phyloP scores from a whole-genome alignment of 495 filamentous ascomycete species.

The Tuber magnatum region DNA sequence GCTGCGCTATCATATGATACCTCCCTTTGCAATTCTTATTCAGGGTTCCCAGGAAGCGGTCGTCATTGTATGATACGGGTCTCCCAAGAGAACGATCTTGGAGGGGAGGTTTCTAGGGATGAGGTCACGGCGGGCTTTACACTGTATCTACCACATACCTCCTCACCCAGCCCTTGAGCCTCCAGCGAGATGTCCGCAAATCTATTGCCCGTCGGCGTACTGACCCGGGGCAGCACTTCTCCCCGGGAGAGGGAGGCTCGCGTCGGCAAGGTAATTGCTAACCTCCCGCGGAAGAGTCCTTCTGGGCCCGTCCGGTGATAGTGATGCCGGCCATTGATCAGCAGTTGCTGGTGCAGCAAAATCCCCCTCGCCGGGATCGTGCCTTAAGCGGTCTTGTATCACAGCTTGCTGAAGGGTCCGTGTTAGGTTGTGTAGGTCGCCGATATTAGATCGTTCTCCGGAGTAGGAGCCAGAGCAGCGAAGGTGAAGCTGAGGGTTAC shows the following conservation, averaged over 20 bases:
- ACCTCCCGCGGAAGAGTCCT: slow-evolving; percentile 12
- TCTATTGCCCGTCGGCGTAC: background rate
- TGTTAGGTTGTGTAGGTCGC: no score
- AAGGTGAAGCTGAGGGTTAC: no score
- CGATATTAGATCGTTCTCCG: no score
- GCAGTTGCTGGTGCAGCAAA: no score
- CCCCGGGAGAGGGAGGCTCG: background rate
- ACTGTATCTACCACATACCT: background rate
- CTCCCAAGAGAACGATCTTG: slow-evolving; percentile 3
- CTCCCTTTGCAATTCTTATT: background rate
- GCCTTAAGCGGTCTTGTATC: no score
- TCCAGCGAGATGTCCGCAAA: background rate
- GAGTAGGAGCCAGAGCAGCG: no score
- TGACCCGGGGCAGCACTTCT: background rate
- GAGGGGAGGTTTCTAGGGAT: background rate
- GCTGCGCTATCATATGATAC: no score
- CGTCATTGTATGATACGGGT: slow-evolving; percentile 5
- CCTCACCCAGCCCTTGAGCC: slow-evolving; percentile 2
- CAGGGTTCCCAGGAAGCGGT: background rate
- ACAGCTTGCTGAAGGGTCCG: no score
- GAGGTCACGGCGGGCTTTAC: background rate
- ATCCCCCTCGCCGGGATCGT: no score
- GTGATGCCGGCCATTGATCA: no score
- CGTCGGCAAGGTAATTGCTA: slow-evolving; percentile 15
- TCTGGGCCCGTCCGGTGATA: background rate